phyloP scores from a whole-genome alignment of 768 basidiomycete genomes.

The Kwoniella sp. region DNA sequence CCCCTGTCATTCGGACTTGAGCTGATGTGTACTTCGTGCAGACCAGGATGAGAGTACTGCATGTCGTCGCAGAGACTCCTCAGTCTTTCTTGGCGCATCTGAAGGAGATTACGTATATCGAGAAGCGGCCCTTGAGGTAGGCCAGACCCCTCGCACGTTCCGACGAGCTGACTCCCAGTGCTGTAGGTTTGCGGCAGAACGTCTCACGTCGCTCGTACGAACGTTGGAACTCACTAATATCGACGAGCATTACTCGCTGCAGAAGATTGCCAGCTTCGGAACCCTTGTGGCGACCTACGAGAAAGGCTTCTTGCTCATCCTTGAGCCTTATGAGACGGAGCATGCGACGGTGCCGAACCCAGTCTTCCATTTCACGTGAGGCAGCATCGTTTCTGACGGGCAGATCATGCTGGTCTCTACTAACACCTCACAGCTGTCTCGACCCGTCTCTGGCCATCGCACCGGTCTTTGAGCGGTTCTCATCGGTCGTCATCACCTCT shows the following conservation, averaged over 20 bases:
- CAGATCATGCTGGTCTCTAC: constrained; percentile 17
- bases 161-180: neutral
- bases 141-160: constrained; percentile 23
- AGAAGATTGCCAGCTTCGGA: constrained; percentile 93
- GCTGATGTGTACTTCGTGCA: constrained; percentile 43
- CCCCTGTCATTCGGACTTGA: neutral
- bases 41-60: constrained; percentile 98
- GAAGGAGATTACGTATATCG: constrained; percentile 98
- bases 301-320: constrained; percentile 92
- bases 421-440: constrained; percentile 65
- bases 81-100: constrained; percentile 94
- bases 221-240: constrained; percentile 82
- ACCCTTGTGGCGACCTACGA: constrained; percentile 97
- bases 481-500: constrained; percentile 95
- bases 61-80: constrained; percentile 98
- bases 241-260: constrained; percentile 85
- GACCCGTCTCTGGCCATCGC: constrained; percentile 97
- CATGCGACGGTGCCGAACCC: constrained; percentile 98
- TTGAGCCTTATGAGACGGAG: constrained; percentile 98
- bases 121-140: constrained; percentile 82
- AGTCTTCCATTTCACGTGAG: constrained; percentile 91
- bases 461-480: constrained; percentile 96
- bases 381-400: constrained; percentile 5
- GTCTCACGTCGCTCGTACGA: constrained; percentile 85
- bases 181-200: constrained; percentile 87